These are phyloP conservation scores for Leccinum holopus DNA, from an alignment of 1,284 basidiomycete species.

Conservation along the genomic window DNA sequence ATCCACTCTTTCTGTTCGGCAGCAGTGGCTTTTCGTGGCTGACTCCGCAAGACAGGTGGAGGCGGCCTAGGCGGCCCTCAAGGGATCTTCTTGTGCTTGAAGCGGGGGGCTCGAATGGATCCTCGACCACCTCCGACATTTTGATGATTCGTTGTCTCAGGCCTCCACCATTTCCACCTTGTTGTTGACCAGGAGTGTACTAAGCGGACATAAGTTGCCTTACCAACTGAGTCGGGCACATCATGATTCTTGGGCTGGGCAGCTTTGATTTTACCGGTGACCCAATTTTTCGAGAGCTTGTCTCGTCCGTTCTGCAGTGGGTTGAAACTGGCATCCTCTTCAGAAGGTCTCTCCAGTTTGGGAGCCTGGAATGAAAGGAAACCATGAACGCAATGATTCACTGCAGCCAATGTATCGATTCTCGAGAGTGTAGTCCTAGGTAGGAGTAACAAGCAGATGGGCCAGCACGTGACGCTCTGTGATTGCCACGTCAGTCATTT, in stretches of 20 bases:
- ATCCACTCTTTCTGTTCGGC: constrained; percentile 99
- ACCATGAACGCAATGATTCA: too few species aligned
- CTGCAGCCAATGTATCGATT: too few species aligned
- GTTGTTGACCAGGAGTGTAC: constrained; percentile 84
- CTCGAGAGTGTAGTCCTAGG: too few species aligned
- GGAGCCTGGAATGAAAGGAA: too few species aligned
- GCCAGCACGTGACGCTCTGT: too few species aligned
- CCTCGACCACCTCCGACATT: constrained; percentile 96
- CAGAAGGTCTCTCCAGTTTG: constrained; percentile 83
- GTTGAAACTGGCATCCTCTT: constrained; percentile 86
- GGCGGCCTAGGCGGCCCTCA: constrained; percentile 94
- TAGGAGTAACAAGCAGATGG: too few species aligned
- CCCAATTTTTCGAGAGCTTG: constrained; percentile 89
- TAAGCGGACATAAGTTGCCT: constrained; percentile 85
- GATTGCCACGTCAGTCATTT: too few species aligned
- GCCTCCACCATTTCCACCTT: constrained; percentile 54
- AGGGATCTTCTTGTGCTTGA: constrained; percentile 99
- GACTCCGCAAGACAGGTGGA: constrained; percentile 94
- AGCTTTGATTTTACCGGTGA: constrained; percentile 95
- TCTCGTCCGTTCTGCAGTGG: constrained; percentile 87
- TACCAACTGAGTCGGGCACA: constrained; percentile 75
- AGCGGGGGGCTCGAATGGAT: constrained; percentile 96
- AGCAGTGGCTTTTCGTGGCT: constrained; percentile 93
- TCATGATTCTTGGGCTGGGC: constrained; percentile 80
- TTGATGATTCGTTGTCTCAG: constrained; percentile 97